Evolutionary conservation across 2,329 filamentous ascomycete species (phyloP).

Genomic region (Coccinonectria pachysandricola): DNA sequence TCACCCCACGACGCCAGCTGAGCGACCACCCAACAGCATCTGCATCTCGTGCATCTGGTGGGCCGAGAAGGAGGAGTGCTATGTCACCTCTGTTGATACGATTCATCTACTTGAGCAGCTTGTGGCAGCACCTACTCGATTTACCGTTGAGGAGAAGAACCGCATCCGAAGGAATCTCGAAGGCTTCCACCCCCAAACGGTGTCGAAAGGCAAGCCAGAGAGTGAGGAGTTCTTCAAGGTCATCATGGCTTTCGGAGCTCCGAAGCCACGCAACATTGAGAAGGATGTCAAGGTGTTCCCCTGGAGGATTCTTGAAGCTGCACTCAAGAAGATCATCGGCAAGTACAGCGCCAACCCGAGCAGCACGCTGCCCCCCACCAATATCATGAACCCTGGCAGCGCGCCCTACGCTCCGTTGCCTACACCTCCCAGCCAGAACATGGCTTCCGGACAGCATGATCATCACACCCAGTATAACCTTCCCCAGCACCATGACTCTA

Average conservation of each 20-base stretch:
- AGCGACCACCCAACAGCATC: slow-evolving; percentile 73
- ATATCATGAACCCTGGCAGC: slow-evolving; percentile 31
- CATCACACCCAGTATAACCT: slow-evolving; percentile 29
- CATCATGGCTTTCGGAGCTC: slow-evolving; percentile 94
- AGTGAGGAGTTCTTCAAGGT: slow-evolving; percentile 98
- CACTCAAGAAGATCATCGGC: slow-evolving; percentile 94
- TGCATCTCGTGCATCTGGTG: slow-evolving; percentile 98
- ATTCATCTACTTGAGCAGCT: slow-evolving; percentile 91
- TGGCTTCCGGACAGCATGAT: slow-evolving; percentile 23
- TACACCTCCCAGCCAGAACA: slow-evolving; percentile 32
- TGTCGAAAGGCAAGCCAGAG: slow-evolving; percentile 85
- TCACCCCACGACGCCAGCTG: slow-evolving; percentile 65
- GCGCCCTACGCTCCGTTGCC: slow-evolving; percentile 34
- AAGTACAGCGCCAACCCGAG: slow-evolving; percentile 65
- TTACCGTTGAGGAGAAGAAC: slow-evolving; percentile 97
- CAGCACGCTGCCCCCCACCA: slow-evolving; percentile 27
- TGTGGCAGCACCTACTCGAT: slow-evolving; percentile 62
- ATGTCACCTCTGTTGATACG: slow-evolving; percentile 92
- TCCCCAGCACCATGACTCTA: slow-evolving; percentile 36
- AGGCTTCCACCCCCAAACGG: slow-evolving; percentile 82
- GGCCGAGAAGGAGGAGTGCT: slow-evolving; percentile 84
- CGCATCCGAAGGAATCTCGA: slow-evolving; percentile 92
- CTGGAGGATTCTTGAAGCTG: slow-evolving; percentile 80
- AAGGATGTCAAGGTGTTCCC: slow-evolving; percentile 99
- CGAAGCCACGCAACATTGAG: slow-evolving; percentile 95